Evolutionary conservation across 164 flowering plant genomes (phyloP), one percentile per base, ranked within the genome.

Genomic region (Cinnamomum chago): DNA sequence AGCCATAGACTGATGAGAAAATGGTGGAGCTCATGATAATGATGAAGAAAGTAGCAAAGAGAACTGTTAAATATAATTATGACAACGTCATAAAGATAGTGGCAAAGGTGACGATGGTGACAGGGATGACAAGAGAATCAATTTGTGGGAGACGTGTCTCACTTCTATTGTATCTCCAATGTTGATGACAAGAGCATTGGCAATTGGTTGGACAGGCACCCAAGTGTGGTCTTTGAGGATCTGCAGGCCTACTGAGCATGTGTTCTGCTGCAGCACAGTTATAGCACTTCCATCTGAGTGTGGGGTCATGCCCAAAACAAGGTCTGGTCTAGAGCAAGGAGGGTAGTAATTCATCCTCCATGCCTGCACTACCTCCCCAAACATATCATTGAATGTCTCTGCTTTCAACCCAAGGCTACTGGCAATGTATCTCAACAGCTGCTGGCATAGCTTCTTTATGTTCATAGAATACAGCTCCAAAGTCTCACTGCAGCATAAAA

Each of bases 231-330:
- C 85, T 76, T 89, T 93, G 3, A 91, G 88, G 77, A 95, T 87
- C 76, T 95, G 97, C 13, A 95, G 94, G 68, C 99, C 97, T 2
- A 82, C 89, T 5, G 91, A 76, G 78, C 85, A 85, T 51, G 77
- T 81, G 30, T 88, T 86, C 74, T 95, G 95, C 68, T 93, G 97
- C 83, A 93, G 73, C 62, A 95, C 92, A 35, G 99, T 95, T 0
- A 92, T 84, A 15, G 94, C 99, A 81, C 97, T 93, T 55, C 97
- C 99, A 83, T 95, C 99, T 0, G 97, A 95, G 80, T 93, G 97
- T 17, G 97, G 93, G 74, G 97, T 93, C 23, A 95, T 79, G 6
- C 98, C 97, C 79, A 95, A 76, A 9, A 93, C 97, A 28, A 90
- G 89, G 75, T 95, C 97, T 5, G 98, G 97, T 62, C 95, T 88